Conservation (phyloP, 2,329 filamentous ascomycete species). For the Ambrosiella beaveri region DNA sequence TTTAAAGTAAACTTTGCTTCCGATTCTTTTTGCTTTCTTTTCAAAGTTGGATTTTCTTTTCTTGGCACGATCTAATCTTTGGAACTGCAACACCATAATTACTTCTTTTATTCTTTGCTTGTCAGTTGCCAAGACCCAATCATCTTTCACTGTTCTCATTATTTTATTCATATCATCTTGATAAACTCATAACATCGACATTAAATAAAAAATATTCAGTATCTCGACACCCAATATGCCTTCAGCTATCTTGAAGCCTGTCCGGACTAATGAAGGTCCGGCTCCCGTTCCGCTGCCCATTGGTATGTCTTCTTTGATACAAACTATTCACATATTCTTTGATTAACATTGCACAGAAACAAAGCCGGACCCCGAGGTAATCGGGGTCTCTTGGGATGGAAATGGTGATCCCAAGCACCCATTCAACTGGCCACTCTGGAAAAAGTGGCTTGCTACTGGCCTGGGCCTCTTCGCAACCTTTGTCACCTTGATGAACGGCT, state of each 20-base stretch:
- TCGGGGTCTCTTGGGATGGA: constrained; percentile 40
- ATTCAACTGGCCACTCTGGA: constrained; percentile 45
- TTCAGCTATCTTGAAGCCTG: constrained; percentile 1
- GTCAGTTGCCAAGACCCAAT: no score
- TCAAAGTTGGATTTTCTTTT: no score
- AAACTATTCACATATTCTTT: background rate
- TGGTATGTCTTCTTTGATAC: background rate
- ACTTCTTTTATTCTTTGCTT: no score
- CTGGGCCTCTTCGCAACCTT: constrained; percentile 21
- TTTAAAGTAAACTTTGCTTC: no score
- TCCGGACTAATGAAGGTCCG: constrained; percentile 3
- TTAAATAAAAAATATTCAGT: background rate
- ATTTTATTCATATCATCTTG: no score
- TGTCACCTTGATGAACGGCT: constrained; percentile 11
- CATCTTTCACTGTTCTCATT: no score
- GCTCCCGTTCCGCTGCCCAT: background rate
- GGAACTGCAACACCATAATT: no score
- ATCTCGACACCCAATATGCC: background rate
- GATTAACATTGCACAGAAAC: background rate
- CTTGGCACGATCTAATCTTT: no score
- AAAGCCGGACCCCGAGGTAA: constrained; percentile 6
- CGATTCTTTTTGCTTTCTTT: no score
- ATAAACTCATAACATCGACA: no score
- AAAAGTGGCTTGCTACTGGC: constrained; percentile 21
- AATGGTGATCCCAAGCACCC: constrained; percentile 46